Conservation (phyloP, 495 filamentous ascomycete species). For the Aspergillus sparsus region DNA sequence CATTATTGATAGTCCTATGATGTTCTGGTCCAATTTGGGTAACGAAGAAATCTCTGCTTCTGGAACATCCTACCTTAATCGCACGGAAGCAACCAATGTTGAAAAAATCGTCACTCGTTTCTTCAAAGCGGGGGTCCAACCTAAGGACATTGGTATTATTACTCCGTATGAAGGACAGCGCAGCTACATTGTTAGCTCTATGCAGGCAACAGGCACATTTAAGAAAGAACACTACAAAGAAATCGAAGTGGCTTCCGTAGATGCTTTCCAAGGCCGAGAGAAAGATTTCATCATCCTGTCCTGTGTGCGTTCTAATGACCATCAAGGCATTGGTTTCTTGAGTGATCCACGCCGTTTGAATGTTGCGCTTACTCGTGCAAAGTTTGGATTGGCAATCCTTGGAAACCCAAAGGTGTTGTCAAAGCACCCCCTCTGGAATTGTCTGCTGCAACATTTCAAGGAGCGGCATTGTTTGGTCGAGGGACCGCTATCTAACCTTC, state of each 20-base stretch:
- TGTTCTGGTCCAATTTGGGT: slow-evolving; percentile 99
- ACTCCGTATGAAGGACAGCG: slow-evolving; percentile 98
- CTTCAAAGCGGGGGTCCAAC: slow-evolving; percentile 98
- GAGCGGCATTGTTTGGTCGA: slow-evolving; percentile 95
- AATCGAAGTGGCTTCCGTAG: slow-evolving; percentile 96
- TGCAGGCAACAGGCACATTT: slow-evolving; percentile 96
- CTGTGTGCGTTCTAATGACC: slow-evolving; percentile 97
- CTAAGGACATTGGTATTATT: slow-evolving; percentile 91
- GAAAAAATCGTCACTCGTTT: slow-evolving; percentile 98
- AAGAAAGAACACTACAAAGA: slow-evolving; percentile 99
- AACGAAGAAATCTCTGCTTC: slow-evolving; percentile 98
- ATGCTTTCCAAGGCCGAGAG: slow-evolving; percentile 98
- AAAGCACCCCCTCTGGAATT: slow-evolving; percentile 98
- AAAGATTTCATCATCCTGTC: slow-evolving; percentile 99
- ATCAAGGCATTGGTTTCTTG: slow-evolving; percentile 98
- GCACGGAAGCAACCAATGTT: slow-evolving; percentile 94
- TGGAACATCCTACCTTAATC: slow-evolving; percentile 96
- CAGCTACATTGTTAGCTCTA: slow-evolving; percentile 97
- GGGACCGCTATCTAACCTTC: slow-evolving; percentile 92
- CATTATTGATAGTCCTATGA: slow-evolving; percentile 92
- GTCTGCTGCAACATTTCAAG: slow-evolving; percentile 95
- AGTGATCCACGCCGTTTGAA: slow-evolving; percentile 98
- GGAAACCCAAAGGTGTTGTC: slow-evolving; percentile 98
- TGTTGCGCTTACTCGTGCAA: slow-evolving; percentile 96
- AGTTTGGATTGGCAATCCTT: slow-evolving; percentile 93